A percentile compares a stretch with the other conserved stretches of the same genome.
phyloP scores from a whole-genome alignment of 768 basidiomycete genomes.

The Coprinopsis cinerea region DNA sequence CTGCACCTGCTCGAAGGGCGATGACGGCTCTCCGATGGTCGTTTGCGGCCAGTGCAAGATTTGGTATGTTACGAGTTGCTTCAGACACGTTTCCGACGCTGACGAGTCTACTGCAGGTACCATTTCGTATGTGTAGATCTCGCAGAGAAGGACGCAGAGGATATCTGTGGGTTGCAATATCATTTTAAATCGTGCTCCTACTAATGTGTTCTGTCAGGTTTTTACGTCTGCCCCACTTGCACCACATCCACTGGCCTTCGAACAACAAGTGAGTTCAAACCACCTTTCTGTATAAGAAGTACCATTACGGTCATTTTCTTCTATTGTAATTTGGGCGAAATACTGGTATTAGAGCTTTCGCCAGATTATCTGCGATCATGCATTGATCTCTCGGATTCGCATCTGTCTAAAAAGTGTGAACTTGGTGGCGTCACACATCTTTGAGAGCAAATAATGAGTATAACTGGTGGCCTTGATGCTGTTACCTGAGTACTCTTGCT shows the following conservation, averaged over 20 bases:
- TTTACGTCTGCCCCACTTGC: slow-evolving; percentile 52
- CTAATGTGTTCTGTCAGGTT: slow-evolving; percentile 32
- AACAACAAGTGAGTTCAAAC: slow-evolving; percentile 70
- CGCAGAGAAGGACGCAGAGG: slow-evolving; percentile 58
- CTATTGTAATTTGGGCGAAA: slow-evolving; percentile 11
- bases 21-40: slow-evolving; percentile 82
- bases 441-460: slow-evolving; percentile 12
- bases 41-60: slow-evolving; percentile 63
- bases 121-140: slow-evolving; percentile 76
- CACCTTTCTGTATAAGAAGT: slow-evolving; percentile 4
- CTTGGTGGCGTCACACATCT: background rate
- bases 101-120: slow-evolving; percentile 47
- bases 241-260: slow-evolving; percentile 53
- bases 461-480: slow-evolving; percentile 1
- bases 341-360: slow-evolving; percentile 10
- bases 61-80: slow-evolving; percentile 47
- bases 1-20: slow-evolving; percentile 62
- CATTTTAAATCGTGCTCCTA: slow-evolving; percentile 12
- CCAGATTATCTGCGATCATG: slow-evolving; percentile 3
- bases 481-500: slow-evolving; percentile 7
- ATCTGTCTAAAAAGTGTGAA: slow-evolving; percentile 5
- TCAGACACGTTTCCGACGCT: background rate
- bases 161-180: slow-evolving; percentile 58
- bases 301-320: background rate
- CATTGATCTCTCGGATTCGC: background rate